Evolutionary conservation across 345 rosid genomes (phyloP).

Genomic region (Mallotus nudiflorus): DNA sequence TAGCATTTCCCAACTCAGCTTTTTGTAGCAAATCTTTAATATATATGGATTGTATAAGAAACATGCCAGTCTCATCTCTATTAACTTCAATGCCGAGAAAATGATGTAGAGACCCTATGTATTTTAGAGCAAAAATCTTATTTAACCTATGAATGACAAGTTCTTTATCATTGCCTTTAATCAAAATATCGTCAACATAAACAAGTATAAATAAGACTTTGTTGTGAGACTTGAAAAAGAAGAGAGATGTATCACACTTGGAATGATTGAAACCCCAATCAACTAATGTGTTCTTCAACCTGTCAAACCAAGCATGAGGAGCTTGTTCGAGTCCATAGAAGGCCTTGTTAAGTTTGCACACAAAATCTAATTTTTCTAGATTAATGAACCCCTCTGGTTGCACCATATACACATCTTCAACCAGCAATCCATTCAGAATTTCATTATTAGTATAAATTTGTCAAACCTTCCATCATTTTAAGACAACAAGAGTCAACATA

Average conservation of each 20-base stretch:
- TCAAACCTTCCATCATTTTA: too few species aligned
- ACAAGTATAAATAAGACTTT: too few species aligned
- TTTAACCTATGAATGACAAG: background rate
- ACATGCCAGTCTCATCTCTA: background rate
- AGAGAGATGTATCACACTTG: background rate
- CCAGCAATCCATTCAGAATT: too few species aligned
- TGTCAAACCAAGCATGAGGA: background rate
- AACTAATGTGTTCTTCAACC: background rate
- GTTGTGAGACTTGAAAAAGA: too few species aligned
- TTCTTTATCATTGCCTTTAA: background rate
- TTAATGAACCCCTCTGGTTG: background rate
- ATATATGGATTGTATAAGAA: background rate
- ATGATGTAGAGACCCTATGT: background rate
- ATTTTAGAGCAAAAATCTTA: background rate
- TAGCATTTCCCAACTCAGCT: background rate
- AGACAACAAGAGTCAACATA: too few species aligned
- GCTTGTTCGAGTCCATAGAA: background rate
- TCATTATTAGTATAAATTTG: too few species aligned
- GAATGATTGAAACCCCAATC: background rate
- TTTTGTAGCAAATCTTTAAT: background rate
- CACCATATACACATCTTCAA: background rate
- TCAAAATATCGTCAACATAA: background rate
- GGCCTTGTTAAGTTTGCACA: background rate
- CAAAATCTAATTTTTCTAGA: background rate
- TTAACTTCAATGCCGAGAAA: background rate